A percentile compares a stretch with the other conserved stretches of the same genome.
These are phyloP conservation scores for Saccharomyces eubayanus DNA, from an alignment of 805 yeast species.

Conservation along the genomic window DNA sequence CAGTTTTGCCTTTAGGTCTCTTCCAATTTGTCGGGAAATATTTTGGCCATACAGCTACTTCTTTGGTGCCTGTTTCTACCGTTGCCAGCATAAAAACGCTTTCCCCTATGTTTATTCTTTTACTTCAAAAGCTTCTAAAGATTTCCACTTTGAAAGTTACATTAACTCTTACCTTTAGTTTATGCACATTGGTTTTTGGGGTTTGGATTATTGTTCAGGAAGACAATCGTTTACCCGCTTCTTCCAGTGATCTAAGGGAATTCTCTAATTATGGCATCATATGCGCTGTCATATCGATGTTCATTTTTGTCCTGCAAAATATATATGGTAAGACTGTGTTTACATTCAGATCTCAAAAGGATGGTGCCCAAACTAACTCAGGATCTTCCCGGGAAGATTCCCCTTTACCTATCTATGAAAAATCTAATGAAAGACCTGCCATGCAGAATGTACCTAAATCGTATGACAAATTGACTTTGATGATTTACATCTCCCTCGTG, in stretches of 20 bases:
- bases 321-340: slow-evolving; percentile 79
- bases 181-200: slow-evolving; percentile 20
- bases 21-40: slow-evolving; percentile 60
- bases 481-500: slow-evolving; percentile 66
- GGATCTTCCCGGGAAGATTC: slow-evolving; percentile 9
- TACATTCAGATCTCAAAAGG: slow-evolving; percentile 34
- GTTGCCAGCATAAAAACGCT: slow-evolving; percentile 64
- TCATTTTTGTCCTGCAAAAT: slow-evolving; percentile 77
- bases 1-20: slow-evolving; percentile 54
- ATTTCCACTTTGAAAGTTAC: slow-evolving; percentile 13
- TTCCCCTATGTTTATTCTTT: slow-evolving; percentile 53
- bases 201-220: slow-evolving; percentile 27
- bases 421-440: slow-evolving; percentile 1
- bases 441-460: slow-evolving; percentile 24
- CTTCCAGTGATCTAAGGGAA: slow-evolving; percentile 2
- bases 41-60: slow-evolving; percentile 56
- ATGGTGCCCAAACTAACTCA: not conserved
- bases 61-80: slow-evolving; percentile 57
- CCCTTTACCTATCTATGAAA: slow-evolving; percentile 14
- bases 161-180: slow-evolving; percentile 15
- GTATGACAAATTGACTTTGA: slow-evolving; percentile 74
- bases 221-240: slow-evolving; percentile 7
- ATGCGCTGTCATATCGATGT: slow-evolving; percentile 58
- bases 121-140: slow-evolving; percentile 41
- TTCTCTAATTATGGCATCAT: slow-evolving; percentile 44